Conservation (phyloP, 768 basidiomycete species). For the Exidia glandulosa region DNA sequence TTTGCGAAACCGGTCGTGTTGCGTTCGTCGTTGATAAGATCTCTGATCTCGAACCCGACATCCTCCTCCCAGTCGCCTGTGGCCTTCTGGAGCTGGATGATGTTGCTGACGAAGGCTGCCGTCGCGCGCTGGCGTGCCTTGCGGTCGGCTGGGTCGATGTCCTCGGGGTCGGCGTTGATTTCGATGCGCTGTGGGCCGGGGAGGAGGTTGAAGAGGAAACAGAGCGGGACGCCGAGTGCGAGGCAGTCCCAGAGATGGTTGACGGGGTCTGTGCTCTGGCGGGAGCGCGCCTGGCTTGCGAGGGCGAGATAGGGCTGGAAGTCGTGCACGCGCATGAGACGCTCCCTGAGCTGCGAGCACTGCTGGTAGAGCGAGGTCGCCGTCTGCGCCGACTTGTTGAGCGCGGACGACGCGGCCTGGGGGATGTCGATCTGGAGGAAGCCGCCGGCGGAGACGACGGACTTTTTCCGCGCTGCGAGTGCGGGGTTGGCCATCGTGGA, state of each 20-base stretch:
- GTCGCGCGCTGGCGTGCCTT: conserved; percentile 85
- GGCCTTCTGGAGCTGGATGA: conserved; percentile 48
- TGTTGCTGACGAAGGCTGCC: conserved; percentile 83
- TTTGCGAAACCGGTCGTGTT: conserved; percentile 93
- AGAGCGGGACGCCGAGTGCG: conserved; percentile 84
- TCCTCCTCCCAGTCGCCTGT: conserved; percentile 37
- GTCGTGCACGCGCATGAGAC: conserved; percentile 66
- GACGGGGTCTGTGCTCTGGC: conserved; percentile 84
- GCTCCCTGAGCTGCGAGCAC: conserved; percentile 67
- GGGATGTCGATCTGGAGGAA: conserved; percentile 62
- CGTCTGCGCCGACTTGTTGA: conserved; percentile 83
- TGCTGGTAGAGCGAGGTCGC: conserved; percentile 87
- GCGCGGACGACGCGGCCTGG: conserved; percentile 70
- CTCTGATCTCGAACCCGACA: conserved; percentile 82
- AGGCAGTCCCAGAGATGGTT: conserved; percentile 92
- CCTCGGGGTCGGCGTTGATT: conserved; percentile 54
- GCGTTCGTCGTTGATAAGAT: conserved; percentile 65
- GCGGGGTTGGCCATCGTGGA: background rate
- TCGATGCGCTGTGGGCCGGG: conserved; percentile 23
- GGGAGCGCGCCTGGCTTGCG: conserved; percentile 24
- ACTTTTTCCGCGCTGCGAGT: conserved; percentile 52
- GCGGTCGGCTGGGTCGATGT: conserved; percentile 46
- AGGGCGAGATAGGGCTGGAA: conserved; percentile 35
- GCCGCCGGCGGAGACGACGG: conserved; percentile 52
- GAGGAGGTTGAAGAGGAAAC: conserved; percentile 92